Conservation (phyloP, 2,329 filamentous ascomycete genomes). For the Chlorencoelia australis region DNA sequence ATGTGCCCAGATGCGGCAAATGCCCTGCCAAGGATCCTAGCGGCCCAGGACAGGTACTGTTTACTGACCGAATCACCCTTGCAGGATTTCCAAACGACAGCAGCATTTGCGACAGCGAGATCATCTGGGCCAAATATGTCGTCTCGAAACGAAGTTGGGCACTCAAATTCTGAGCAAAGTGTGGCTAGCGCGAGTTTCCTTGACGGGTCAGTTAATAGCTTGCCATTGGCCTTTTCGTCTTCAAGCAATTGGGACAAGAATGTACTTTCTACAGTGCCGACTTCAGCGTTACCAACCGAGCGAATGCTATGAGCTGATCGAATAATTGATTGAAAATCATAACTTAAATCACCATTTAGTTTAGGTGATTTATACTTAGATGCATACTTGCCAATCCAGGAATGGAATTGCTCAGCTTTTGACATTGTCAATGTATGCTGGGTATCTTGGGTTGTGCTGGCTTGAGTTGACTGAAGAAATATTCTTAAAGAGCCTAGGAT, state of each 20-base stretch:
- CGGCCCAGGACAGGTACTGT: constrained; percentile 76
- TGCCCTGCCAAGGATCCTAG: constrained; percentile 70
- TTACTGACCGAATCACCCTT: constrained; percentile 50
- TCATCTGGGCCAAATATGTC: constrained; percentile 63
- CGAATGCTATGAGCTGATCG: constrained; percentile 58
- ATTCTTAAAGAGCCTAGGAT: constrained; percentile 68
- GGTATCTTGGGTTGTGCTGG: constrained; percentile 74
- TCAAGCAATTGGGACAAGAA: constrained; percentile 70
- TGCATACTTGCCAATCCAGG: constrained; percentile 68
- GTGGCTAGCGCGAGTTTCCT: constrained; percentile 60
- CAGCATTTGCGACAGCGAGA: constrained; percentile 49
- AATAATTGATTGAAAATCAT: constrained; percentile 56
- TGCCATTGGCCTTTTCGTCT: constrained; percentile 52
- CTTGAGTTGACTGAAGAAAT: constrained; percentile 64
- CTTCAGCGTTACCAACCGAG: constrained; percentile 57
- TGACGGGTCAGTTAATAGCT: constrained; percentile 61
- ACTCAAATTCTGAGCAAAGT: constrained; percentile 65
- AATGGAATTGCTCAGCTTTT: constrained; percentile 65
- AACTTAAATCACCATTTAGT: constrained; percentile 32
- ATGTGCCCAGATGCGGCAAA: constrained; percentile 69
- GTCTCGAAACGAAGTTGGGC: constrained; percentile 43
- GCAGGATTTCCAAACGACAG: constrained; percentile 69
- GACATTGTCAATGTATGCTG: constrained; percentile 69
- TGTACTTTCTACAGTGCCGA: constrained; percentile 64
- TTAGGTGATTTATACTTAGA: constrained; percentile 44